A percentile compares a stretch with the other conserved stretches of the same genome.
These are phyloP conservation scores for Ustilaginoidea virens DNA, from an alignment of 2,329 filamentous ascomycete genomes.

Conservation along the genomic window DNA sequence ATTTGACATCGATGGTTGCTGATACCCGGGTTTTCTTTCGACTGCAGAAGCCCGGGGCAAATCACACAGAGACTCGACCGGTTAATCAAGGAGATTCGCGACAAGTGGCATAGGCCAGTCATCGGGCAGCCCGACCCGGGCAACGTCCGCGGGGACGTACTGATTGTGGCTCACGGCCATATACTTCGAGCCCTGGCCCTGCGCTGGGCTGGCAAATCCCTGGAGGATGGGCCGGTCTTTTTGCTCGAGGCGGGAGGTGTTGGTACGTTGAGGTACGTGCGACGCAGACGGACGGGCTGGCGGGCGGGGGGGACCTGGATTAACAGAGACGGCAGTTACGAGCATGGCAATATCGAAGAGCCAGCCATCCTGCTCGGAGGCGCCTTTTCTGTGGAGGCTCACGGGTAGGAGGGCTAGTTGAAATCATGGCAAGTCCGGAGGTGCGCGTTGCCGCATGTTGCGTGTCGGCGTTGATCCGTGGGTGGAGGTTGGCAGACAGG, in stretches of 20 bases:
- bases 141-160: slow-evolving; percentile 20
- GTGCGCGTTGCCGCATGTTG: too few relatives aligned
- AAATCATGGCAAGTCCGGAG: too few relatives aligned
- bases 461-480: too few relatives aligned
- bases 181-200: slow-evolving; percentile 79
- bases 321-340: slow-evolving; percentile 41
- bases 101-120: slow-evolving; percentile 44
- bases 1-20: too few relatives aligned
- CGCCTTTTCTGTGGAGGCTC: slow-evolving; percentile 40
- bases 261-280: slow-evolving; percentile 61
- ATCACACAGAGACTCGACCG: slow-evolving; percentile 58
- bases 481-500: too few relatives aligned
- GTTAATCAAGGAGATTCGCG: slow-evolving; percentile 60
- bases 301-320: too few relatives aligned
- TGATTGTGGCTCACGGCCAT: slow-evolving; percentile 78
- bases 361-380: slow-evolving; percentile 68
- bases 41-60: slow-evolving; percentile 48
- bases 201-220: slow-evolving; percentile 61
- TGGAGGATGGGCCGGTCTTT: slow-evolving; percentile 63
- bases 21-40: too few relatives aligned
- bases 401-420: slow-evolving; percentile 6
- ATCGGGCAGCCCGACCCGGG: slow-evolving; percentile 37
- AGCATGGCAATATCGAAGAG: slow-evolving; percentile 63
- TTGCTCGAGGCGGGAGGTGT: slow-evolving; percentile 82
- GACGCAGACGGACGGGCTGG: too few relatives aligned